These are phyloP conservation scores for Phycomyces blakesleeanus DNA, from an alignment of 192 early-diverging fungal species.

Conservation along the genomic window DNA sequence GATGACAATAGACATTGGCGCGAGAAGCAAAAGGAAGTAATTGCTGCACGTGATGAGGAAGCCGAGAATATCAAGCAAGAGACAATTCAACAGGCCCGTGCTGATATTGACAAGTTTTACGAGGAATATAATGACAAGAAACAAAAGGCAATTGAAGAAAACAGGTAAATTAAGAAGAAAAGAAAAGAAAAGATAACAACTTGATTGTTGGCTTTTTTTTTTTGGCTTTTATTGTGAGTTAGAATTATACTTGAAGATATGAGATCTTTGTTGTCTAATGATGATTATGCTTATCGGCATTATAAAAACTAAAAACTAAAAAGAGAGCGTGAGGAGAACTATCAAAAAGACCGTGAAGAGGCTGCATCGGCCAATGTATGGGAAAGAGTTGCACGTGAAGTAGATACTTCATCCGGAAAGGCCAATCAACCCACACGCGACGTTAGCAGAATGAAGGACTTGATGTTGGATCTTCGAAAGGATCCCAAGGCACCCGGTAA, in stretches of 20 bases:
- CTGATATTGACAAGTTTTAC: slow-evolving; percentile 73
- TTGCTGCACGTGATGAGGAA: slow-evolving; percentile 57
- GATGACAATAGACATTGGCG: slow-evolving; percentile 60
- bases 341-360: slow-evolving; percentile 22
- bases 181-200: no score
- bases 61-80: slow-evolving; percentile 51
- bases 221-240: background rate
- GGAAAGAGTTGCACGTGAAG: slow-evolving; percentile 66
- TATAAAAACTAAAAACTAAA: no score
- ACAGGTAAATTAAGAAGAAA: no score
- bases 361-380: slow-evolving; percentile 59
- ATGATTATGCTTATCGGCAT: no score
- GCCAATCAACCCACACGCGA: slow-evolving; percentile 49
- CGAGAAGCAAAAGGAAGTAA: slow-evolving; percentile 50
- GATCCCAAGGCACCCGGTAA: slow-evolving; percentile 65
- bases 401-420: slow-evolving; percentile 44
- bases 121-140: slow-evolving; percentile 78
- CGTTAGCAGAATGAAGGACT: slow-evolving; percentile 64
- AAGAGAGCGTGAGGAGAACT: slow-evolving; percentile 22
- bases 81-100: slow-evolving; percentile 55
- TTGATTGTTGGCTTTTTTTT: no score
- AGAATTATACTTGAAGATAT: no score
- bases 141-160: slow-evolving; percentile 57
- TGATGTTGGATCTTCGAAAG: slow-evolving; percentile 65
- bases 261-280: no score